A percentile compares a stretch with the other conserved stretches of the same genome.
These are phyloP conservation scores for Saccharomyces jurei DNA, from an alignment of 805 yeast species.

Conservation along the genomic window DNA sequence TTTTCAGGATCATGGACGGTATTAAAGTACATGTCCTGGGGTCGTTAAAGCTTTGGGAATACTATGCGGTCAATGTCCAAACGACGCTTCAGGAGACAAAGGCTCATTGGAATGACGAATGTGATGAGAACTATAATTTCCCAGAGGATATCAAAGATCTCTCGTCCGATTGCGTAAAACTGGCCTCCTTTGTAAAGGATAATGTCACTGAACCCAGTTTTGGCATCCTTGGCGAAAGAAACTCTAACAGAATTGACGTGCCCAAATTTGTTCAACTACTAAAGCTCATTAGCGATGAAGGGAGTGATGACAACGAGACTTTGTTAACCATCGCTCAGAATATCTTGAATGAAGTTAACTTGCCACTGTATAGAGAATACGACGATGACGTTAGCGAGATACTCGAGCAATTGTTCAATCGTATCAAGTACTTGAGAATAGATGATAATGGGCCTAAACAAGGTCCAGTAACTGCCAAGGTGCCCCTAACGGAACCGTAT, in stretches of 20 bases:
- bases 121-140: neutral
- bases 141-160: conserved; percentile 1
- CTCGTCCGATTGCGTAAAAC: conserved; percentile 29
- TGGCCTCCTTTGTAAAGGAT: conserved; percentile 43
- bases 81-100: conserved; percentile 35
- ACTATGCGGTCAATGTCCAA: conserved; percentile 59
- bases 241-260: conserved; percentile 46
- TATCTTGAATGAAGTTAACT: conserved; percentile 71
- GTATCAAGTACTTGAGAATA: conserved; percentile 68
- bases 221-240: conserved; percentile 40
- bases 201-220: conserved; percentile 35
- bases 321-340: conserved; percentile 31
- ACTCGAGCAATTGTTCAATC: conserved; percentile 59
- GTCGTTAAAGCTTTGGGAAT: conserved; percentile 76
- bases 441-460: conserved; percentile 76
- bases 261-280: conserved; percentile 47
- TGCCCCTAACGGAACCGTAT: conserved; percentile 77
- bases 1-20: conserved; percentile 56
- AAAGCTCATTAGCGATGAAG: conserved; percentile 27
- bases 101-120: conserved; percentile 29
- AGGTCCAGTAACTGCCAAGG: conserved; percentile 50
- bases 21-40: conserved; percentile 61
- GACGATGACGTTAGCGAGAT: conserved; percentile 67
- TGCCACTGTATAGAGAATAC: conserved; percentile 60
- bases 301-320: neutral